Evolutionary conservation across 306 rosid genomes (phyloP), one percentile per base, ranked within the genome.

Genomic region (Herpetospermum pedunculosum): DNA sequence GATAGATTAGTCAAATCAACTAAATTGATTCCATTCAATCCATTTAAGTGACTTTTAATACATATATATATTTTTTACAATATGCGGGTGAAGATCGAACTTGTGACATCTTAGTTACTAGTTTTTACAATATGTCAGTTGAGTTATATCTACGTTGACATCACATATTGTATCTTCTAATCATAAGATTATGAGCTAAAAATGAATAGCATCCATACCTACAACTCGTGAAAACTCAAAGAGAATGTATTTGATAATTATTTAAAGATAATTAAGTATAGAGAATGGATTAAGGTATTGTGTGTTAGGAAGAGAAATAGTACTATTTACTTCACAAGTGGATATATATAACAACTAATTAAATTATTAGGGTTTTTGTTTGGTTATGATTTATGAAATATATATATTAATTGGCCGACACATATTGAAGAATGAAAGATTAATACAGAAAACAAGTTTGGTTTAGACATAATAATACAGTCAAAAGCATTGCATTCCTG

Each of bases 341-440:
- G 54, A 68, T 68, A 25, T 6, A 25, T 25, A 68, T 21, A 43
- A 60, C 34, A 19, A 12, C 11, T 11, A 64, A 64, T 64, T 64
- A 38, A 64, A 64, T 16, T 60, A 60, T 60, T 30, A 64, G 49
- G 19, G 71, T 4, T 63, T 64, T 63, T 64, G 29, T 19, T 64
- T 64, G 49, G 48, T 38, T 64, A 64, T 38, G 30, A 64, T 30
- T 38, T 64, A 64, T 38, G 30, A 64, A 64, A 38, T 40, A 38
- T 64, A 64, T 21, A n/a, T 11, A 64, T 64, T 64, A 64, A 64
- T 64, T 64, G 71, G 49, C 49, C 71, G 7, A 38, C 71, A 64
- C 8, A 64, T 21, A 19, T 64, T 11, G 4, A 38, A 64, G n/a
- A n/a, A n/a, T n/a, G n/a, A n/a, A n/a, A n/a, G 48, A 38, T 64